A percentile compares a stretch with the other conserved stretches of the same genome.
Evolutionary conservation across 2,329 filamentous ascomycete genomes (phyloP).

Genomic region (Boeremia exigua): DNA sequence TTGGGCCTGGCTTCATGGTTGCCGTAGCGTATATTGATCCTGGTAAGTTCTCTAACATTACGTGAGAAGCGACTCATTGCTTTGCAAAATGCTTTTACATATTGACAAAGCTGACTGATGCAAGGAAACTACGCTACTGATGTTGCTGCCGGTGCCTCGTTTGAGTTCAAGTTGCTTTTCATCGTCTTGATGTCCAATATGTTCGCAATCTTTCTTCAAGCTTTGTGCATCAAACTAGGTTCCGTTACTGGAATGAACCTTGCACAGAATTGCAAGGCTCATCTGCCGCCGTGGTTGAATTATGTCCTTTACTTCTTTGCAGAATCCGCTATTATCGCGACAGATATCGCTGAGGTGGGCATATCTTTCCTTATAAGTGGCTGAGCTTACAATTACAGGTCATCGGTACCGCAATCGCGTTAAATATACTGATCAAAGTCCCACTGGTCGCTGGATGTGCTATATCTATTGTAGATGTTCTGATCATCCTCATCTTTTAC

Average conservation of each 20-base stretch:
- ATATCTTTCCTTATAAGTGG: neutral
- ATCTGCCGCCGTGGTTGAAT: slow-evolving; percentile 62
- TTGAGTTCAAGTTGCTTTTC: slow-evolving; percentile 70
- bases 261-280: slow-evolving; percentile 56
- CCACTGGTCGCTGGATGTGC: slow-evolving; percentile 63
- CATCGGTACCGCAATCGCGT: slow-evolving; percentile 62
- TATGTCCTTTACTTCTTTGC: slow-evolving; percentile 61
- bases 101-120: neutral
- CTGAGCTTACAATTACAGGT: slow-evolving; percentile 45
- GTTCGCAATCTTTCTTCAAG: slow-evolving; percentile 74
- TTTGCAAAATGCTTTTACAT: no score
- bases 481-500: slow-evolving; percentile 64
- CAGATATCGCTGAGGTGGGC: slow-evolving; percentile 62
- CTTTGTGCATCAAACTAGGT: slow-evolving; percentile 66
- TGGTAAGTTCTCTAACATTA: neutral
- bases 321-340: slow-evolving; percentile 64
- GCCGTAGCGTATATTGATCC: slow-evolving; percentile 59
- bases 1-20: slow-evolving; percentile 72
- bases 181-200: slow-evolving; percentile 72
- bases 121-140: slow-evolving; percentile 73
- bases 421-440: slow-evolving; percentile 61
- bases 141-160: slow-evolving; percentile 70
- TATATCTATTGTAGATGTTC: slow-evolving; percentile 63
- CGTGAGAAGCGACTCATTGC: no score
- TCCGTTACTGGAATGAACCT: slow-evolving; percentile 58